Percentiles rank a stretch among this genome's conserved stretches.
phyloP scores from a whole-genome alignment of 1,284 basidiomycete species.

The Heterobasidion irregulare region DNA sequence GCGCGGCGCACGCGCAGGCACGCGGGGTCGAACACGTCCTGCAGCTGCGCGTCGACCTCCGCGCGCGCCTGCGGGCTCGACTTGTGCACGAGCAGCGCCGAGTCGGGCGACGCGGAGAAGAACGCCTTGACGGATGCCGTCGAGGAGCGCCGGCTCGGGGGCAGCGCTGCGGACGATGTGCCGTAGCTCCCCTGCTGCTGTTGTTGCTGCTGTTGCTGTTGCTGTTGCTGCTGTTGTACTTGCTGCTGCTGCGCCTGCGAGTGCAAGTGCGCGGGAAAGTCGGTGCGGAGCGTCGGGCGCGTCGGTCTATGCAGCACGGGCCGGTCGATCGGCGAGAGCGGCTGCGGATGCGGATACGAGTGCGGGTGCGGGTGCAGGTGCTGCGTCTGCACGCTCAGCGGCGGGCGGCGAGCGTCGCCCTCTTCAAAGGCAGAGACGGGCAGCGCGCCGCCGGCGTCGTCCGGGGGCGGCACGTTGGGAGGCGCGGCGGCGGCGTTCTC shows the following conservation, averaged over 20 bases:
- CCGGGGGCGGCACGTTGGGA: too few species aligned
- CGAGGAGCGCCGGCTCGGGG: conserved; percentile 47
- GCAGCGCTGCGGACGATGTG: conserved; percentile 7
- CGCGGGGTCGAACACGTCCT: conserved; percentile 60
- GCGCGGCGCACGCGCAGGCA: conserved; percentile 54
- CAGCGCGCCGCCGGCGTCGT: too few species aligned
- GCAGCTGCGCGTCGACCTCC: conserved; percentile 57
- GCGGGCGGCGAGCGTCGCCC: too few species aligned
- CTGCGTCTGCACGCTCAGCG: neutral
- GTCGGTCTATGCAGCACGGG: conserved; percentile 1
- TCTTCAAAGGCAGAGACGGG: too few species aligned
- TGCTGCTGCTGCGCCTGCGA: neutral
- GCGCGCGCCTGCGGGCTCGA: conserved; percentile 61
- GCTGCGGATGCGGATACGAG: neutral
- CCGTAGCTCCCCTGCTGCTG: conserved; percentile 12
- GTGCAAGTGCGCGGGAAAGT: neutral
- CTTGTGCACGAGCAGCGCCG: conserved; percentile 51
- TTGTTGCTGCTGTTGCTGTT: too few species aligned
- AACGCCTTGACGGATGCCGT: conserved; percentile 42
- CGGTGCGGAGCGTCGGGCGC: conserved; percentile 4
- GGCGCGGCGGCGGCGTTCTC: too few species aligned
- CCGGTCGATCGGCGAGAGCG: neutral
- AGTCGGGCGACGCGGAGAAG: neutral
- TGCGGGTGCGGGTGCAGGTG: neutral
- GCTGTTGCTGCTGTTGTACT: too few species aligned